Percentiles rank a stretch among this genome's conserved stretches.
Conservation (phyloP, 805 yeast genomes). For the Candida dendrica region DNA sequence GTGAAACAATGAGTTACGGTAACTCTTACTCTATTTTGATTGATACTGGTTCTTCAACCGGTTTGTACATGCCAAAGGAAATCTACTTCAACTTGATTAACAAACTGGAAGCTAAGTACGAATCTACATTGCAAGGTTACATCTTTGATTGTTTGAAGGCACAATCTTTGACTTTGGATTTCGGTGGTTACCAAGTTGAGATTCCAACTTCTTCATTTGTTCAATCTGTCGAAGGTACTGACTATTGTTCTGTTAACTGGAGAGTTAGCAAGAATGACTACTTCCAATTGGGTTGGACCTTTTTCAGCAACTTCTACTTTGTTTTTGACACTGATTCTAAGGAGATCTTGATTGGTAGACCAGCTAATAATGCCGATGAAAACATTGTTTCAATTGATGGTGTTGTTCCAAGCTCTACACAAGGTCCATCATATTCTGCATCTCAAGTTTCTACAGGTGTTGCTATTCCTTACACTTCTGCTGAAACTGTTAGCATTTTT, state of each 20-base stretch:
- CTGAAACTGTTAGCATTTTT: conserved; percentile 4
- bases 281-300: conserved; percentile 12
- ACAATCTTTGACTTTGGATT: conserved; percentile 7
- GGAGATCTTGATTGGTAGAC: conserved; percentile 9
- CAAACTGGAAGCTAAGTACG: conserved; percentile 10
- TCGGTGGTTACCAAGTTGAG: conserved; percentile 9
- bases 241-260: conserved; percentile 10
- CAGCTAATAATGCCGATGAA: background rate
- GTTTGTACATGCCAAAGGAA: conserved; percentile 11
- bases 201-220: conserved; percentile 8
- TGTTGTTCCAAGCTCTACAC: conserved; percentile 1
- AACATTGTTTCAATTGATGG: conserved; percentile 1
- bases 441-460: background rate
- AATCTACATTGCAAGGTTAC: conserved; percentile 4
- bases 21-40: conserved; percentile 8
- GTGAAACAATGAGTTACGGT: conserved; percentile 4
- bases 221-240: conserved; percentile 5
- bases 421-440: background rate
- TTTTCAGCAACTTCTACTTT: conserved; percentile 9
- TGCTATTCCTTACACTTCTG: background rate
- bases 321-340: conserved; percentile 11
- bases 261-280: conserved; percentile 3
- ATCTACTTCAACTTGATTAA: conserved; percentile 6
- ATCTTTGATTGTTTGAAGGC: conserved; percentile 10
- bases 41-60: conserved; percentile 12